Evolutionary conservation across 768 basidiomycete genomes (phyloP).

Genomic region (Fomitopsis pulvina): DNA sequence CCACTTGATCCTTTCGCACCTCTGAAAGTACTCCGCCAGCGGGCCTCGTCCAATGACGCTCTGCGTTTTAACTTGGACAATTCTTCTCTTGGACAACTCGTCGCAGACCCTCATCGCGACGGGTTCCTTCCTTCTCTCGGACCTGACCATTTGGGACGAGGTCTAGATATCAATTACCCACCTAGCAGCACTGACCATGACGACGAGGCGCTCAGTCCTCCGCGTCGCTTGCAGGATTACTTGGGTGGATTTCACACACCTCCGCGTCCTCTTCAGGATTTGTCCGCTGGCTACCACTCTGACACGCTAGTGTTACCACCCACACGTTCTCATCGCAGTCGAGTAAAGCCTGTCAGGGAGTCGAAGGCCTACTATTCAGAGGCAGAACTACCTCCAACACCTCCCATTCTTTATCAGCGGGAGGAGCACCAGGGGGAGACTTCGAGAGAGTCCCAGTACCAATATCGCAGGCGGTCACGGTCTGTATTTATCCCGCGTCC

Average conservation of each 20-base stretch:
- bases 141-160: not conserved
- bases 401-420: conserved; percentile 5
- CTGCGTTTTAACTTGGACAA: conserved; percentile 3
- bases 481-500: conserved; percentile 19
- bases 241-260: not conserved
- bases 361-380: conserved; percentile 19
- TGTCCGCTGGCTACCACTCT: conserved; percentile 15
- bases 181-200: not conserved
- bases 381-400: conserved; percentile 9
- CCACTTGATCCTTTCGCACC: conserved; percentile 67
- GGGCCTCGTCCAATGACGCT: conserved; percentile 36
- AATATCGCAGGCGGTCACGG: conserved; percentile 26
- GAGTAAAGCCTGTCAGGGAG: conserved; percentile 13
- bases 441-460: conserved; percentile 10
- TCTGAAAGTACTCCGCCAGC: conserved; percentile 55
- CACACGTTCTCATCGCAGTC: conserved; percentile 16
- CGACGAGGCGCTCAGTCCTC: not conserved
- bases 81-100: not conserved
- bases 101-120: not conserved
- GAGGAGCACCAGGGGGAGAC: conserved; percentile 4
- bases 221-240: not conserved
- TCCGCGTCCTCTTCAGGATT: conserved; percentile 7
- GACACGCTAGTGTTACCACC: conserved; percentile 14
- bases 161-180: conserved; percentile 4
- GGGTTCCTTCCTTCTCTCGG: not conserved